These are phyloP conservation scores for Xylariaceae sp. DNA, from an alignment of 2,329 filamentous ascomycete species.

Conservation along the genomic window DNA sequence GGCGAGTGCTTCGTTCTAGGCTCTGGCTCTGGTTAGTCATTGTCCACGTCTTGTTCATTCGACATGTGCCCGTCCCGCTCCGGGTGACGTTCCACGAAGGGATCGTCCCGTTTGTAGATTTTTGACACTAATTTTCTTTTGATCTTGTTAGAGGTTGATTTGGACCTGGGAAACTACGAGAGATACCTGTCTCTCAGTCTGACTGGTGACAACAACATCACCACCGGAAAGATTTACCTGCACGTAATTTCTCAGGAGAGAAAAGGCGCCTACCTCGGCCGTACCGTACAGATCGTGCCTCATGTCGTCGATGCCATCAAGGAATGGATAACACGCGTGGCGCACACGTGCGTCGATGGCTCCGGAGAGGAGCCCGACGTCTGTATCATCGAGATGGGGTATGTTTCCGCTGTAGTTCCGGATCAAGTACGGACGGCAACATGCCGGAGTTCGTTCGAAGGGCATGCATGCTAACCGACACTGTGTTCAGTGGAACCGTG, in stretches of 20 bases:
- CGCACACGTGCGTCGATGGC: slow-evolving; percentile 80
- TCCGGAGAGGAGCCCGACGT: slow-evolving; percentile 79
- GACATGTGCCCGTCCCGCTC: not conserved
- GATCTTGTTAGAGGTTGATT: slow-evolving; percentile 35
- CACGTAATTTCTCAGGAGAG: slow-evolving; percentile 72
- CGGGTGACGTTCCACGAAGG: not conserved
- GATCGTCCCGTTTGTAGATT: not conserved
- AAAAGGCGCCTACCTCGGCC: slow-evolving; percentile 72
- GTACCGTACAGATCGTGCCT: slow-evolving; percentile 85
- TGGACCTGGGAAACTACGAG: slow-evolving; percentile 55
- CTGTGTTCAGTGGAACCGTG: slow-evolving; percentile 16
- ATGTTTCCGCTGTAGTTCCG: slow-evolving; percentile 1
- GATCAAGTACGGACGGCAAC: too few relatives aligned
- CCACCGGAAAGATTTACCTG: slow-evolving; percentile 92
- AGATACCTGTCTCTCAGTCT: slow-evolving; percentile 75
- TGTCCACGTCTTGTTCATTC: not conserved
- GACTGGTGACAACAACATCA: slow-evolving; percentile 88
- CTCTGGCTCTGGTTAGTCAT: slow-evolving; percentile 48
- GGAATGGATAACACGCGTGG: slow-evolving; percentile 85
- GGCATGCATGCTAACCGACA: slow-evolving; percentile 2
- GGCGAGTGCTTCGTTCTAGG: slow-evolving; percentile 86
- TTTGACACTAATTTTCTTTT: slow-evolving; percentile 1
- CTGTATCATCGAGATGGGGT: slow-evolving; percentile 60
- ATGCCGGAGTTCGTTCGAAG: not conserved
- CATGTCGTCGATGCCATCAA: slow-evolving; percentile 90